These are phyloP conservation scores for Bifiguratus adelaidae DNA, from an alignment of 192 early-diverging fungal species.

Conservation along the genomic window DNA sequence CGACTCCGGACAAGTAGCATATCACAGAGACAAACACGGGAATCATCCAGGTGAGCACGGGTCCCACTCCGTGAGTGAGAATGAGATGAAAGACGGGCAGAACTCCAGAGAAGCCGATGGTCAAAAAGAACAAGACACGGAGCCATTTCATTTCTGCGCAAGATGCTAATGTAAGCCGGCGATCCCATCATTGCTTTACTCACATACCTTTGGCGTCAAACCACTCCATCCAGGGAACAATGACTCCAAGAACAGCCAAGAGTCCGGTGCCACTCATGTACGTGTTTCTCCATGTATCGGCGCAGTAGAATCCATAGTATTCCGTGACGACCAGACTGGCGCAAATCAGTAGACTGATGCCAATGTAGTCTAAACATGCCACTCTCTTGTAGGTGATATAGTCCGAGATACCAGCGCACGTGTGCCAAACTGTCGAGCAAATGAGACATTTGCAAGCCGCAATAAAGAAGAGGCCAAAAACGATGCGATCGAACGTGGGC, in stretches of 20 bases:
- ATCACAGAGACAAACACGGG: slow-evolving; percentile 38
- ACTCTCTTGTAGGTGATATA: slow-evolving; percentile 30
- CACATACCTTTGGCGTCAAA: slow-evolving; percentile 31
- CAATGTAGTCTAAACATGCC: slow-evolving; percentile 49
- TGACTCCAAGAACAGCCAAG: slow-evolving; percentile 33
- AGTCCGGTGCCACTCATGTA: slow-evolving; percentile 35
- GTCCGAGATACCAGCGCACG: slow-evolving; percentile 38
- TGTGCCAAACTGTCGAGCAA: slow-evolving; percentile 48
- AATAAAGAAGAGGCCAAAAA: slow-evolving; percentile 44
- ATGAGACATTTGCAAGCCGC: slow-evolving; percentile 48
- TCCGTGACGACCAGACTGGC: slow-evolving; percentile 40
- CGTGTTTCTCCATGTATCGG: slow-evolving; percentile 21
- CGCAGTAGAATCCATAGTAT: slow-evolving; percentile 53
- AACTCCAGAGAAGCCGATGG: slow-evolving; percentile 34
- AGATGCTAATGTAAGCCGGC: neutral
- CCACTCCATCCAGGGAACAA: slow-evolving; percentile 35
- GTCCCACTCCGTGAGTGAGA: slow-evolving; percentile 21
- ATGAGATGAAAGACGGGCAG: slow-evolving; percentile 36
- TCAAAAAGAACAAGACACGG: slow-evolving; percentile 39
- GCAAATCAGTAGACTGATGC: slow-evolving; percentile 47
- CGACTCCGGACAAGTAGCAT: slow-evolving; percentile 39
- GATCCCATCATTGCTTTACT: too few relatives aligned
- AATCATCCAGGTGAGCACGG: slow-evolving; percentile 24
- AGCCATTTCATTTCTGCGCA: slow-evolving; percentile 21
- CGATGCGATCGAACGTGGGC: slow-evolving; percentile 29